Percentiles rank a stretch among this genome's conserved stretches.
Conservation (phyloP, 768 basidiomycete genomes). For the Termitomyces sp. region DNA sequence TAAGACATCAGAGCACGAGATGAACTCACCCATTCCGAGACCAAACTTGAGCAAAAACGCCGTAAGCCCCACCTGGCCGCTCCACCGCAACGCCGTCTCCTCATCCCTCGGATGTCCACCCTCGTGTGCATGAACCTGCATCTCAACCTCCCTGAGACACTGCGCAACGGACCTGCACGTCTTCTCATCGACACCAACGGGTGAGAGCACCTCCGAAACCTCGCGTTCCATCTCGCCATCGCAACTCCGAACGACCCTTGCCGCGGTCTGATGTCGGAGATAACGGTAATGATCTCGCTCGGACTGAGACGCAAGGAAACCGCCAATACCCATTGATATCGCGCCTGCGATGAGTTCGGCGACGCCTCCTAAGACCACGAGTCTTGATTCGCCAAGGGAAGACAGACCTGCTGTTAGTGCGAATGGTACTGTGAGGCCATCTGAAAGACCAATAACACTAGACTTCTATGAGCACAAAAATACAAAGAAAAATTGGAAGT, state of each 20-base stretch:
- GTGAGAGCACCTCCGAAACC: slow-evolving; percentile 80
- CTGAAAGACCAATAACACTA: slow-evolving; percentile 86
- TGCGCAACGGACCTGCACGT: slow-evolving; percentile 76
- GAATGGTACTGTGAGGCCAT: slow-evolving; percentile 89
- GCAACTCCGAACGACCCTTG: slow-evolving; percentile 85
- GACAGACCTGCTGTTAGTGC: slow-evolving; percentile 87
- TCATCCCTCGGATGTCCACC: slow-evolving; percentile 33
- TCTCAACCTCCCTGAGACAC: slow-evolving; percentile 49
- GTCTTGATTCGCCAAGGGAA: slow-evolving; percentile 78
- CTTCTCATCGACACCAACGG: slow-evolving; percentile 83
- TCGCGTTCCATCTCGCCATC: slow-evolving; percentile 96
- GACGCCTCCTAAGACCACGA: slow-evolving; percentile 92
- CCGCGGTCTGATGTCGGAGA: slow-evolving; percentile 63
- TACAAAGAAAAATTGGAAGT: neutral
- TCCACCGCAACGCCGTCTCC: slow-evolving; percentile 62
- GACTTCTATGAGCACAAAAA: neutral
- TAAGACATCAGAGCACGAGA: neutral
- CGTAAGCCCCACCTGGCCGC: slow-evolving; percentile 79
- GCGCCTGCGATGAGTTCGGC: slow-evolving; percentile 97
- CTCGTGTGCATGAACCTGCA: slow-evolving; percentile 19
- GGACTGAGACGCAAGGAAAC: slow-evolving; percentile 94
- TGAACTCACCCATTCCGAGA: slow-evolving; percentile 72
- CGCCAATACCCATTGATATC: slow-evolving; percentile 97
- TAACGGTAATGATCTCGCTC: slow-evolving; percentile 94
- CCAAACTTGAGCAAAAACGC: slow-evolving; percentile 95